Conservation (phyloP, 164 flowering plant genomes). For the Berberis thunbergii region DNA sequence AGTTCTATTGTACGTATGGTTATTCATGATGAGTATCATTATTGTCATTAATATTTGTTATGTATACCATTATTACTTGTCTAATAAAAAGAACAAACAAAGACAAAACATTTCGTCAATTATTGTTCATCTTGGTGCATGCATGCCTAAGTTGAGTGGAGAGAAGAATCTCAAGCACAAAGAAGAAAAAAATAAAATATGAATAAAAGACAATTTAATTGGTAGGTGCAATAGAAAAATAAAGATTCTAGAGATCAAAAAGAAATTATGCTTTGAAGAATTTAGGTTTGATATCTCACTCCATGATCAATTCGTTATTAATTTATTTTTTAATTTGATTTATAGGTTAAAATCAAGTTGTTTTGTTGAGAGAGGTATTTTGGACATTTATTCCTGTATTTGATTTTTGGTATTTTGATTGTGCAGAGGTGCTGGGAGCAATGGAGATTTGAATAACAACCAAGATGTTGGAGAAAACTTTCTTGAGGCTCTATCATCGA, state of each 20-base stretch:
- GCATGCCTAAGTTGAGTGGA: constrained; percentile 10
- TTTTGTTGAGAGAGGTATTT: neutral
- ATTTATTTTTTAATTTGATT: neutral
- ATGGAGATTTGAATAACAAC: constrained; percentile 25
- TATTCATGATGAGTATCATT: neutral
- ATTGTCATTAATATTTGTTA: neutral
- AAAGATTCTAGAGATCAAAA: neutral
- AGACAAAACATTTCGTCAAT: too few relatives aligned
- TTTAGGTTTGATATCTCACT: neutral
- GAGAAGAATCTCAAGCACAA: constrained; percentile 6
- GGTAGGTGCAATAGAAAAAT: constrained; percentile 5
- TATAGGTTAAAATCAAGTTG: neutral
- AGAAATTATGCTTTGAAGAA: neutral
- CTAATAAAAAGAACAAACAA: neutral
- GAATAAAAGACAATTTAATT: neutral
- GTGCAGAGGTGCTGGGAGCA: constrained; percentile 31
- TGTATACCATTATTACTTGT: neutral
- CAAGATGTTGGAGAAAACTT: constrained; percentile 41
- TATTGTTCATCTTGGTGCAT: constrained; percentile 2
- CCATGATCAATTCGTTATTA: neutral
- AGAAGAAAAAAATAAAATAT: neutral
- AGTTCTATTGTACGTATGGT: constrained; percentile 38
- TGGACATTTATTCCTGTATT: neutral
- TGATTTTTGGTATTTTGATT: neutral
- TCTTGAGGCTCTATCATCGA: constrained; percentile 30